These are phyloP conservation scores for Cicer yamashitae DNA, from an alignment of 306 rosid genomes.

Conservation along the genomic window DNA sequence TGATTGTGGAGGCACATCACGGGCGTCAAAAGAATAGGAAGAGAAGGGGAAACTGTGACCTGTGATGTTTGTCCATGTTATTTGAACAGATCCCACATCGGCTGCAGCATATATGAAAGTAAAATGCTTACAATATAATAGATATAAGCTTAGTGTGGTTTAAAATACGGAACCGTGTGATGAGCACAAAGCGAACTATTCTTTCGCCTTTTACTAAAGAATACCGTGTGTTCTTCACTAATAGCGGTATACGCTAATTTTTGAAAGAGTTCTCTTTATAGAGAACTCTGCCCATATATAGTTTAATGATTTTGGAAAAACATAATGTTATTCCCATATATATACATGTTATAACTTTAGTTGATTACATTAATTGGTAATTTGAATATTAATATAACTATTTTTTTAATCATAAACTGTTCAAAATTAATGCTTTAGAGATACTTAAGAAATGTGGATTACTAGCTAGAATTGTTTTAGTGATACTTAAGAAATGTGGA, in stretches of 20 bases:
- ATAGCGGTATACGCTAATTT: constrained; percentile 36
- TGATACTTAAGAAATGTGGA: too few species aligned
- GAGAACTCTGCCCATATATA: neutral
- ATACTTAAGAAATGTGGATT: too few species aligned
- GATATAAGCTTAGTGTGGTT: rapidly evolving
- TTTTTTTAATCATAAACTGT: too few species aligned
- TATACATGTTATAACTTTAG: too few species aligned
- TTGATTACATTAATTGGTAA: too few species aligned
- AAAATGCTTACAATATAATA: neutral
- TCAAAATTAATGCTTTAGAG: too few species aligned
- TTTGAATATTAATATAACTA: too few species aligned
- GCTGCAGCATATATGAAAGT: too few species aligned
- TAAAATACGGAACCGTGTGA: constrained; percentile 35
- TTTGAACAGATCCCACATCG: constrained; percentile 16
- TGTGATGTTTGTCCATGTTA: neutral
- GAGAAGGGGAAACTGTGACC: neutral
- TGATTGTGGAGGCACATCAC: neutral
- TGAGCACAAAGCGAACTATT: constrained; percentile 51
- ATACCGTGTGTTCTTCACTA: constrained; percentile 40
- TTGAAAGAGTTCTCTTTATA: neutral
- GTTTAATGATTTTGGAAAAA: neutral
- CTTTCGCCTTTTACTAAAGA: constrained; percentile 60
- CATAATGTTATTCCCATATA: too few species aligned
- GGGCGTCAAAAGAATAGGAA: too few species aligned
- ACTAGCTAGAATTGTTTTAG: too few species aligned